phyloP scores from a whole-genome alignment of 164 flowering plant genomes.

The Vitis amurensis region DNA sequence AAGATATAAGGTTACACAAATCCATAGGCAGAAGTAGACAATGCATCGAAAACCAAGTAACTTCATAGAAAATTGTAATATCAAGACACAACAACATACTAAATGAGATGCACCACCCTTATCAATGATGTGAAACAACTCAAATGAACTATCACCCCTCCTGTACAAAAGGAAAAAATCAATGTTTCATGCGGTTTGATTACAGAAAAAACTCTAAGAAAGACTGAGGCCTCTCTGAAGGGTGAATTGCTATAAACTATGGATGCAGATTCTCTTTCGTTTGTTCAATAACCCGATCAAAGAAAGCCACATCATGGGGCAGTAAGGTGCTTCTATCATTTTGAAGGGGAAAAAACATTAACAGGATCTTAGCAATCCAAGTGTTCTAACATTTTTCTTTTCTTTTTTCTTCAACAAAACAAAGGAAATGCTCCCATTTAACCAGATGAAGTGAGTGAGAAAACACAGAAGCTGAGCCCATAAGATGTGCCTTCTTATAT shows the following conservation, averaged over 20 bases:
- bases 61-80: not conserved
- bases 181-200: not conserved
- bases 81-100: not conserved
- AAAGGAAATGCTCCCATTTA: not conserved
- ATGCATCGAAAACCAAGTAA: not conserved
- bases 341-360: too few relatives aligned
- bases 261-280: not conserved
- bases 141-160: slow-evolving; percentile 8
- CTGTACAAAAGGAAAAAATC: slow-evolving; percentile 11
- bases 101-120: not conserved
- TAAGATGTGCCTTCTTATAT: not conserved
- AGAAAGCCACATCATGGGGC: not conserved
- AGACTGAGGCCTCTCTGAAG: not conserved
- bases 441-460: not conserved
- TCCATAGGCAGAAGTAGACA: not conserved
- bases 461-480: not conserved
- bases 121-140: slow-evolving; percentile 1
- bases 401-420: not conserved
- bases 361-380: too few relatives aligned
- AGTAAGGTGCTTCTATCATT: not conserved
- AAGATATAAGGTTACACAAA: not conserved
- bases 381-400: not conserved
- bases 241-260: not conserved
- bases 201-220: not conserved
- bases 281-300: not conserved